Conservation (phyloP, 805 yeast species). For the Zygosaccharomyces lentus region DNA sequence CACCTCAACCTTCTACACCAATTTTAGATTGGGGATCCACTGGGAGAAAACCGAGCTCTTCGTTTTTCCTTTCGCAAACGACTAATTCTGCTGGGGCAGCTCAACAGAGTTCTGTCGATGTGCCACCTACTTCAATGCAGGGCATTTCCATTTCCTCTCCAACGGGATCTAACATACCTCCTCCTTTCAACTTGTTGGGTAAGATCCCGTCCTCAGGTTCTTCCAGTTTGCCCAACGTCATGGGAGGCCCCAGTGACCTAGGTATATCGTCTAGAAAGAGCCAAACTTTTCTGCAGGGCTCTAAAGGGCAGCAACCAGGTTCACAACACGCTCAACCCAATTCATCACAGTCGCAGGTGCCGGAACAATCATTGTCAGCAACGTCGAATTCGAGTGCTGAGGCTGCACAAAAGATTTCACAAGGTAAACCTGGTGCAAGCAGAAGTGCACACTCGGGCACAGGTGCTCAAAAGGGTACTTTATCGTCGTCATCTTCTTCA, state of each 20-base stretch:
- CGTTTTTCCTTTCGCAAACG: slow-evolving; percentile 21
- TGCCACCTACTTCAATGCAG: slow-evolving; percentile 10
- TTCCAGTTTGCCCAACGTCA: slow-evolving; percentile 16
- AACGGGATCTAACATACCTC: slow-evolving; percentile 26
- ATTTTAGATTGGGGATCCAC: slow-evolving; percentile 31
- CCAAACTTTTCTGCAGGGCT: slow-evolving; percentile 5
- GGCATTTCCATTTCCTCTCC: slow-evolving; percentile 11
- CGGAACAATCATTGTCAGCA: slow-evolving; percentile 10
- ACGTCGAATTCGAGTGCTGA: slow-evolving; percentile 9
- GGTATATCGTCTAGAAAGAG: slow-evolving; percentile 11
- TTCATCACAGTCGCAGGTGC: slow-evolving; percentile 14
- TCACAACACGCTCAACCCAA: slow-evolving; percentile 14
- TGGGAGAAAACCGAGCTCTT: slow-evolving; percentile 27
- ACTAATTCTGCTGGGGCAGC: slow-evolving; percentile 7
- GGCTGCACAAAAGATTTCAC: slow-evolving; percentile 21
- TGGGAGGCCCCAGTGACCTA: slow-evolving; percentile 11
- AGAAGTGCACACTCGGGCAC: slow-evolving; percentile 17
- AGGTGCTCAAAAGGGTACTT: slow-evolving; percentile 22
- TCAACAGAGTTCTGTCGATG: slow-evolving; percentile 11
- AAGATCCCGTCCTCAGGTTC: slow-evolving; percentile 23
- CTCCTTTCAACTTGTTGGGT: slow-evolving; percentile 33
- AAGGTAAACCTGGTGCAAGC: slow-evolving; percentile 16
- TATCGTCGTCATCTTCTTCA: slow-evolving; percentile 31
- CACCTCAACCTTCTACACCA: slow-evolving; percentile 32
- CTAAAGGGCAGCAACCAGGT: slow-evolving; percentile 24